These are phyloP conservation scores for Linum usitatissimum DNA, from an alignment of 345 rosid genomes.

Conservation along the genomic window DNA sequence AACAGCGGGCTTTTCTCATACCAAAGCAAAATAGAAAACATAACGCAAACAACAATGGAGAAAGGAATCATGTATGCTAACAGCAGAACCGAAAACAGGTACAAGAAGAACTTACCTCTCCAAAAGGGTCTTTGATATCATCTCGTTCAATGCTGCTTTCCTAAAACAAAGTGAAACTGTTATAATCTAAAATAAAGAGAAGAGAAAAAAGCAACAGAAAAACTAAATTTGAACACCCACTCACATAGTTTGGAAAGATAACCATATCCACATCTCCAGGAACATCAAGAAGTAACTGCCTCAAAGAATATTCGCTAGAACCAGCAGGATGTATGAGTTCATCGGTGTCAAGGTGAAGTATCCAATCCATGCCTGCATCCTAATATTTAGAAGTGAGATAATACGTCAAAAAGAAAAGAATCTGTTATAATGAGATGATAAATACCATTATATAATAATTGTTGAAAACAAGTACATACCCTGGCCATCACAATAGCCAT, in stretches of 20 bases:
- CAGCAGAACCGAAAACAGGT: background rate
- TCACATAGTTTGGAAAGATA: conserved; percentile 86
- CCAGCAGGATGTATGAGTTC: conserved; percentile 86
- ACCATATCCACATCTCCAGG: conserved; percentile 65
- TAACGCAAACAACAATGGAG: too few relatives aligned
- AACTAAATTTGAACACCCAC: conserved; percentile 16
- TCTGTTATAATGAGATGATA: background rate
- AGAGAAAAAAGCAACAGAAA: background rate
- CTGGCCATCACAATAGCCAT: conserved; percentile 92
- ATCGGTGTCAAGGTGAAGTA: conserved; percentile 89
- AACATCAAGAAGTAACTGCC: conserved; percentile 54
- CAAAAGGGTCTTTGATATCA: conserved; percentile 78
- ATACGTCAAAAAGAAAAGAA: background rate
- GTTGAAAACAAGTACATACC: conserved; percentile 40
- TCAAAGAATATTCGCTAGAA: conserved; percentile 62
- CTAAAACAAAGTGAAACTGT: conserved; percentile 33
- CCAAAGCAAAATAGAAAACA: too few relatives aligned
- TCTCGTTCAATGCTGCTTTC: conserved; percentile 90
- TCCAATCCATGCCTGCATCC: conserved; percentile 89
- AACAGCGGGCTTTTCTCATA: background rate
- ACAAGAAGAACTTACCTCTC: conserved; percentile 42
- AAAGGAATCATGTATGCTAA: background rate
- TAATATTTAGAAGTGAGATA: conserved; percentile 18
- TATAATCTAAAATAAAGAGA: conserved; percentile 2
- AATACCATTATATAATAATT: background rate